phyloP scores from a whole-genome alignment of 164 flowering plant species.

The Santalum album region DNA sequence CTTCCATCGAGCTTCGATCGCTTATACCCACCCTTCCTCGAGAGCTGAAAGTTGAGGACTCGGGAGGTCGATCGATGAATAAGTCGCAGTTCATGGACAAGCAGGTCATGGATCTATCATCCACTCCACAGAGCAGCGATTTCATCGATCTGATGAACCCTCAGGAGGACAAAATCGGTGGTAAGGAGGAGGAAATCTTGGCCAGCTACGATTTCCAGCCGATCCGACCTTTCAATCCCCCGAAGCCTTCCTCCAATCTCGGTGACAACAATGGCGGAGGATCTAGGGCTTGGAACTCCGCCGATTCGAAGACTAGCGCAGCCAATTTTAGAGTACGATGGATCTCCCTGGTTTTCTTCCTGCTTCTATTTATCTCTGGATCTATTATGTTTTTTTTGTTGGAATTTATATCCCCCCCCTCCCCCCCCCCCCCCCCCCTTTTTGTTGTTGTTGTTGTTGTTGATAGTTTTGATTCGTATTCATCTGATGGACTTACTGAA shows the following conservation, averaged over 20 bases:
- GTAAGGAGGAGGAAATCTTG: conserved; percentile 53
- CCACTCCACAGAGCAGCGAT: conserved; percentile 36
- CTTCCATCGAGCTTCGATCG: neutral
- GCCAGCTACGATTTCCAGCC: conserved; percentile 89
- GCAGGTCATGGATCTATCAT: conserved; percentile 77
- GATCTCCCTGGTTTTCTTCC: neutral
- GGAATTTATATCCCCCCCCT: too few relatives aligned
- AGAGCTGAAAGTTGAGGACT: neutral
- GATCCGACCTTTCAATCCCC: conserved; percentile 32
- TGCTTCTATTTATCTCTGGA: neutral
- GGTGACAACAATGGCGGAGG: conserved; percentile 25
- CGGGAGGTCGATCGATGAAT: conserved; percentile 32
- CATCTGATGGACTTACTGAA: too few relatives aligned
- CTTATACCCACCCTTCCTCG: neutral
- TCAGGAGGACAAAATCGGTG: conserved; percentile 21
- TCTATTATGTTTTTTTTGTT: neutral
- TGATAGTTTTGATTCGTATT: too few relatives aligned
- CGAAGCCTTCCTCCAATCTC: conserved; percentile 16
- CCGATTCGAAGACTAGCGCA: conserved; percentile 31
- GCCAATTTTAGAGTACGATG: conserved; percentile 27
- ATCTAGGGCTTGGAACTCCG: conserved; percentile 50
- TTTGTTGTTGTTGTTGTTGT: too few relatives aligned
- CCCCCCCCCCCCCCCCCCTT: too few relatives aligned
- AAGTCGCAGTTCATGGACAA: conserved; percentile 84
- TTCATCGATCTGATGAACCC: conserved; percentile 51